These are phyloP conservation scores for Penicillium lagena DNA, from an alignment of 495 filamentous ascomycete genomes.

Conservation along the genomic window DNA sequence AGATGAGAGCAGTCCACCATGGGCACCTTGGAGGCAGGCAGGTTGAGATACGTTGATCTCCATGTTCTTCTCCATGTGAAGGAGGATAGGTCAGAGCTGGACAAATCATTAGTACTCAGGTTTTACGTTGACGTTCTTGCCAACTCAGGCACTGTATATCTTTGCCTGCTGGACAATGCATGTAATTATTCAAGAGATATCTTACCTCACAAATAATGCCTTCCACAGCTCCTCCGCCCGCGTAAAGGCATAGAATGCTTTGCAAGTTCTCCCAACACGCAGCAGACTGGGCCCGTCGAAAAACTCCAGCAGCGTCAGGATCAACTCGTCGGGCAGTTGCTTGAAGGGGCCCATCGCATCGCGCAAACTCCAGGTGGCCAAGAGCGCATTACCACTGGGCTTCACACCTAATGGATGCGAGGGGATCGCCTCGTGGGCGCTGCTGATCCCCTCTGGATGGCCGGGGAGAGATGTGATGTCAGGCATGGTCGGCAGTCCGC, in stretches of 20 bases:
- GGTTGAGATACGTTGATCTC: constrained; percentile 69
- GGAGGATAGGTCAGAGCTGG: constrained; percentile 25
- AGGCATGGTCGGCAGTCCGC: constrained; percentile 18
- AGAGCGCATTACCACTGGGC: constrained; percentile 80
- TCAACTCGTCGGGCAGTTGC: constrained; percentile 72
- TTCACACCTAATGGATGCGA: constrained; percentile 81
- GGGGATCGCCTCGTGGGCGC: constrained; percentile 46
- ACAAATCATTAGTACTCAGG: no score
- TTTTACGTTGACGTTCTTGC: neutral
- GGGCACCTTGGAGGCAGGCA: constrained; percentile 51
- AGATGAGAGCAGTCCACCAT: constrained; percentile 58
- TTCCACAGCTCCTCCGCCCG: constrained; percentile 90
- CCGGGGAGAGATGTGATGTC: constrained; percentile 23
- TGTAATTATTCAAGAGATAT: constrained; percentile 6
- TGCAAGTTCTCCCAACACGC: constrained; percentile 73
- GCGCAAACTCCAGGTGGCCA: constrained; percentile 59
- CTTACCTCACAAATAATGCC: constrained; percentile 78
- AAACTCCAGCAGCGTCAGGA: constrained; percentile 68
- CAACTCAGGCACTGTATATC: neutral
- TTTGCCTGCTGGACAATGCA: neutral
- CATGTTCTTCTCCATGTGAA: constrained; percentile 81
- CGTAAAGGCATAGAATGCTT: constrained; percentile 82
- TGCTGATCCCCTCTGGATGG: constrained; percentile 15
- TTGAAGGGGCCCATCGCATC: constrained; percentile 55
- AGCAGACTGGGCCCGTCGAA: constrained; percentile 60